Conservation (phyloP, 768 basidiomycete species). For the Calocera viscosa region DNA sequence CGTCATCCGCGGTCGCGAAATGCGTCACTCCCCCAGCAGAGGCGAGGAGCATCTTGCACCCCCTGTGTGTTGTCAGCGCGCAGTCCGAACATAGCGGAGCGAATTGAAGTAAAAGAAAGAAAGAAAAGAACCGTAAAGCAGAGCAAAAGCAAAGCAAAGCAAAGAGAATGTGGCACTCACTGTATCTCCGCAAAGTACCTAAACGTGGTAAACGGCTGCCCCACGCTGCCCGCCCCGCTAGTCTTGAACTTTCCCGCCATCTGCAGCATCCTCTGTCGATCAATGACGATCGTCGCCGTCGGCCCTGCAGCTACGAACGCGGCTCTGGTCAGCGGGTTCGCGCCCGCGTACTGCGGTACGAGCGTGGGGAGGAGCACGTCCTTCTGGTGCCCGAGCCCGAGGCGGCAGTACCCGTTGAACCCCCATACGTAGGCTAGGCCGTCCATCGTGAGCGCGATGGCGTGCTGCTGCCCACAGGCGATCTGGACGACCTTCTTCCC, state of each 20-base stretch:
- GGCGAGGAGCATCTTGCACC: constrained; percentile 59
- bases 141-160: no score
- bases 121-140: no score
- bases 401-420: constrained; percentile 80
- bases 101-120: no score
- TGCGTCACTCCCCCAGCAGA: constrained; percentile 81
- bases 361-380: constrained; percentile 68
- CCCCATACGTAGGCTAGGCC: constrained; percentile 79
- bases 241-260: constrained; percentile 61
- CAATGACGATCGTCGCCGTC: constrained; percentile 69
- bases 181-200: constrained; percentile 77
- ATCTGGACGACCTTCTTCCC: constrained; percentile 71
- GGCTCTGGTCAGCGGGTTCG: constrained; percentile 51
- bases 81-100: no score
- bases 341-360: constrained; percentile 73
- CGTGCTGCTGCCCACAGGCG: constrained; percentile 78
- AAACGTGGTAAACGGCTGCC: constrained; percentile 80
- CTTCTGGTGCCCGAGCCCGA: constrained; percentile 72
- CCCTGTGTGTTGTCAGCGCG: no score
- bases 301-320: constrained; percentile 63
- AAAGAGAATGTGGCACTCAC: constrained; percentile 31
- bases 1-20: constrained; percentile 64
- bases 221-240: constrained; percentile 37
- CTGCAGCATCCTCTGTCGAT: constrained; percentile 75
- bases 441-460: constrained; percentile 61